A percentile compares a stretch with the other conserved stretches of the same genome.
phyloP scores from a whole-genome alignment of 1,284 basidiomycete genomes.

The Pterulicium gracile region DNA sequence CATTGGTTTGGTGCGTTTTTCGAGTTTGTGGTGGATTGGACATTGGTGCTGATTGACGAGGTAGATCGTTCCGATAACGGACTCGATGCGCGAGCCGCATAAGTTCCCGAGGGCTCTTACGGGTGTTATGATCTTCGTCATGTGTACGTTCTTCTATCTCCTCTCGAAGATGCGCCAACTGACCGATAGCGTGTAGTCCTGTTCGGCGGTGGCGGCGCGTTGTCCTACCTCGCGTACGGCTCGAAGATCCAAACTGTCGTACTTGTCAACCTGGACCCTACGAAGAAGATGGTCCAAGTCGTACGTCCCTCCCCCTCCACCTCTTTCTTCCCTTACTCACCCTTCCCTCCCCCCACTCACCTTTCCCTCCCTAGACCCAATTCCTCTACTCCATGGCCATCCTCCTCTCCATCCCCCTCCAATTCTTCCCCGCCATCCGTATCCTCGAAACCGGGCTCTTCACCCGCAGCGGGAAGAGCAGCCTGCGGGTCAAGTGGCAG shows the following conservation, averaged over 20 bases:
- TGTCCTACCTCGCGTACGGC: conserved; percentile 88
- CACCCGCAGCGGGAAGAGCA: conserved; percentile 74
- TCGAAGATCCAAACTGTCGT: conserved; percentile 87
- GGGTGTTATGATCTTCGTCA: conserved; percentile 82
- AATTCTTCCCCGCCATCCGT: conserved; percentile 94
- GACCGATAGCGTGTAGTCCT: too few relatives aligned
- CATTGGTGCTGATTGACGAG: conserved; percentile 1
- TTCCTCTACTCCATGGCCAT: conserved; percentile 91
- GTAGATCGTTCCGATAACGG: conserved; percentile 89
- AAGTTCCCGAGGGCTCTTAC: conserved; percentile 87
- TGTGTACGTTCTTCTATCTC: conserved; percentile 29
- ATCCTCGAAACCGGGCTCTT: conserved; percentile 99
- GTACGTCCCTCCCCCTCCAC: conserved; percentile 28
- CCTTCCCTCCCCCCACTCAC: conserved; percentile 2
- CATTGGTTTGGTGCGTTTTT: conserved; percentile 72
- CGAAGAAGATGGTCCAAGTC: conserved; percentile 82
- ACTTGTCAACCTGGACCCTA: conserved; percentile 85
- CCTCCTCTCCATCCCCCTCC: conserved; percentile 87
- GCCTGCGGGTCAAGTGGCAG: conserved; percentile 69
- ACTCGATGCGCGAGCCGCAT: conserved; percentile 90
- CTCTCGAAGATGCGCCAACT: too few relatives aligned
- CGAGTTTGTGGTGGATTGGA: conserved; percentile 1
- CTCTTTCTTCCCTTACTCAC: not conserved
- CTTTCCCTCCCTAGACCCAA: conserved; percentile 40
- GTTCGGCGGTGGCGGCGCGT: conserved; percentile 84